phyloP scores from a whole-genome alignment of 1,284 basidiomycete genomes.

The Mixia osmundae region DNA sequence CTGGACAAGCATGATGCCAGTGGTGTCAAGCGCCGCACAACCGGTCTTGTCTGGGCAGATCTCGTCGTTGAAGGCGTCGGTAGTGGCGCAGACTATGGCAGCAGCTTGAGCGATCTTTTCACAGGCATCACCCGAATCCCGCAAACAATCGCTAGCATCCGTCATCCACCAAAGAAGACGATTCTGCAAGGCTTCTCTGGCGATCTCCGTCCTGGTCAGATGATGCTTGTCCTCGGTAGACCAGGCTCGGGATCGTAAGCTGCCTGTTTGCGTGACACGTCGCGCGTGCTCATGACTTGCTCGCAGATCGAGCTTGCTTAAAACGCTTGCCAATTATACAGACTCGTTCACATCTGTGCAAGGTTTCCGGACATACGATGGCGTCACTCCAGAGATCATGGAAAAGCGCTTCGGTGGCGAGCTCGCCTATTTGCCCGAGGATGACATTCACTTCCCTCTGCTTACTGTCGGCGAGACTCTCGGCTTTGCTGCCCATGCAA shows the following conservation, averaged over 20 bases:
- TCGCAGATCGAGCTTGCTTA: constrained; percentile 50
- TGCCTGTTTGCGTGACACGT: constrained; percentile 22
- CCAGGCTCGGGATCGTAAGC: constrained; percentile 64
- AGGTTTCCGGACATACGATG: constrained; percentile 42
- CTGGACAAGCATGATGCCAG: constrained; percentile 15
- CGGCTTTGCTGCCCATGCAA: constrained; percentile 7
- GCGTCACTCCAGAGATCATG: constrained; percentile 3
- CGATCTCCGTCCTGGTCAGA: constrained; percentile 28
- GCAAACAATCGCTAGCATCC: constrained; percentile 16
- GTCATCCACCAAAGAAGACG: constrained; percentile 27
- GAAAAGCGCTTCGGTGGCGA: constrained; percentile 5
- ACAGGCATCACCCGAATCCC: constrained; percentile 11
- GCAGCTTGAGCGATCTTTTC: constrained; percentile 9
- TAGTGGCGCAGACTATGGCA: not conserved
- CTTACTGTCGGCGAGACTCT: constrained; percentile 32
- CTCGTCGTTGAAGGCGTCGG: constrained; percentile 13
- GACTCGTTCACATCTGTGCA: constrained; percentile 35
- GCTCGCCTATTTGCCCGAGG: constrained; percentile 21
- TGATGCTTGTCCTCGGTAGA: constrained; percentile 41
- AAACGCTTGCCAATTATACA: constrained; percentile 42
- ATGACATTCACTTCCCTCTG: constrained; percentile 48
- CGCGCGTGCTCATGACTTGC: constrained; percentile 39
- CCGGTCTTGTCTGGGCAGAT: constrained; percentile 12
- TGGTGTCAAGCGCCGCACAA: constrained; percentile 14
- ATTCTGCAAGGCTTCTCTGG: constrained; percentile 31